Percentiles rank a stretch among this genome's conserved stretches.
Evolutionary conservation across 2,329 filamentous ascomycete species (phyloP).

Genomic region (Fusarium incarnatum): DNA sequence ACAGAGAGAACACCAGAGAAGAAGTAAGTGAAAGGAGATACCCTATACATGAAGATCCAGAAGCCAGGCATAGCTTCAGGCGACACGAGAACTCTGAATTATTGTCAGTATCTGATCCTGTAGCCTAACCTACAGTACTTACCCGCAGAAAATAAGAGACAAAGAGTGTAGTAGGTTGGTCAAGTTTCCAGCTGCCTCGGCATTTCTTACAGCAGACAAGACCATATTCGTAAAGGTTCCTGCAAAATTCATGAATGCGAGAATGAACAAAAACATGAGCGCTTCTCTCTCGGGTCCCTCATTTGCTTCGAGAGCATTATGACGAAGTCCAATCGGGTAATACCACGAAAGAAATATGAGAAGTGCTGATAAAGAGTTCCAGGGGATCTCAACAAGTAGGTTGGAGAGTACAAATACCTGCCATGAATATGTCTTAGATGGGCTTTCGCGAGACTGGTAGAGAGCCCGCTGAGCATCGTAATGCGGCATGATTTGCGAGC

Average conservation of each 20-base stretch:
- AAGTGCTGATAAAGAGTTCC: conserved; percentile 73
- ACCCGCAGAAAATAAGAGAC: conserved; percentile 57
- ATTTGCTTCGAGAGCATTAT: conserved; percentile 64
- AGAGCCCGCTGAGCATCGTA: conserved; percentile 76
- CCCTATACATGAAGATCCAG: conserved; percentile 66
- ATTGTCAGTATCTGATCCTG: neutral
- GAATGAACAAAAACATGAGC: conserved; percentile 73
- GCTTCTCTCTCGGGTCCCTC: conserved; percentile 67
- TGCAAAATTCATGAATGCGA: conserved; percentile 73
- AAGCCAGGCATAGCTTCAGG: conserved; percentile 68
- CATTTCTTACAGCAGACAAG: conserved; percentile 72
- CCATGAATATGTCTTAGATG: conserved; percentile 76
- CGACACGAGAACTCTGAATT: conserved; percentile 24
- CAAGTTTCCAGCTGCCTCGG: conserved; percentile 74
- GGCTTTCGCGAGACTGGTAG: conserved; percentile 75
- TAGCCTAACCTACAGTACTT: neutral
- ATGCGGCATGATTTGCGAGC: conserved; percentile 66
- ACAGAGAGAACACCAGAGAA: conserved; percentile 77
- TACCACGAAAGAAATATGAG: conserved; percentile 76
- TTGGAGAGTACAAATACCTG: conserved; percentile 73
- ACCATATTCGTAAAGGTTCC: conserved; percentile 74
- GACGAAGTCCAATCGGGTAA: conserved; percentile 74
- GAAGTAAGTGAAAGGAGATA: conserved; percentile 86
- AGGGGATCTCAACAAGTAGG: conserved; percentile 77
- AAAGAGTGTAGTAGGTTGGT: conserved; percentile 74